These are phyloP conservation scores for Eragrostis curvula DNA, from an alignment of 176 grass and related monocot genomes.

Conservation along the genomic window DNA sequence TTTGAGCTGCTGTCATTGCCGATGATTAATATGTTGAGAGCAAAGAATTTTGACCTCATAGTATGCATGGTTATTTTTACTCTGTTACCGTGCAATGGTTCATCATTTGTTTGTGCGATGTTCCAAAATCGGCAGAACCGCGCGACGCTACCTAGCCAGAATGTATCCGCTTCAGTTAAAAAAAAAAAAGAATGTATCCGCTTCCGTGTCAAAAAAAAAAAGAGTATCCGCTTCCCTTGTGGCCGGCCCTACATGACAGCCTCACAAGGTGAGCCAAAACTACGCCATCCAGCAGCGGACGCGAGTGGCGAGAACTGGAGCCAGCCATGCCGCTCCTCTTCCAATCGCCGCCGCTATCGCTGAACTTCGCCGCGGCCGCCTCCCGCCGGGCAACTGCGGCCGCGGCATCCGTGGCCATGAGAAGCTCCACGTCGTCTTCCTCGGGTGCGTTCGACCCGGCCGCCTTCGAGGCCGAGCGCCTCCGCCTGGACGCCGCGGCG, in stretches of 20 bases:
- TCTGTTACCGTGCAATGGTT: not conserved
- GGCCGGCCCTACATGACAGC: constrained; percentile 21
- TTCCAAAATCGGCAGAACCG: not conserved
- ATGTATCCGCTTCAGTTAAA: no score
- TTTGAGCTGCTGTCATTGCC: constrained; percentile 21
- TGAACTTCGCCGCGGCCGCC: not conserved
- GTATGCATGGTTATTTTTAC: not conserved
- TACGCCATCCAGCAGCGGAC: not conserved
- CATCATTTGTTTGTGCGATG: not conserved
- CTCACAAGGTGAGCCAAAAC: not conserved
- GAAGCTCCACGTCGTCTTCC: constrained; percentile 28
- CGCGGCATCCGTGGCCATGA: not conserved
- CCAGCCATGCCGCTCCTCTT: constrained; percentile 38
- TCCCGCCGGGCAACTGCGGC: constrained; percentile 14
- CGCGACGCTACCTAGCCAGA: no score
- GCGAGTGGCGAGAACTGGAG: constrained; percentile 10
- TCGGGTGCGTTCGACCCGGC: constrained; percentile 62
- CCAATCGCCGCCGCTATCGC: constrained; percentile 19
- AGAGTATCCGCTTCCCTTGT: not conserved
- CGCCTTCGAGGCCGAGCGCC: constrained; percentile 74
- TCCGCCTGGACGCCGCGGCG: constrained; percentile 75
- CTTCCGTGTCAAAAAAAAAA: no score
- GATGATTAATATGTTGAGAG: constrained; percentile 11
- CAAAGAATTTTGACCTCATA: constrained; percentile 32
- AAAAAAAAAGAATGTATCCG: no score